Conservation (phyloP, 306 rosid genomes). For the Quercus robur region DNA sequence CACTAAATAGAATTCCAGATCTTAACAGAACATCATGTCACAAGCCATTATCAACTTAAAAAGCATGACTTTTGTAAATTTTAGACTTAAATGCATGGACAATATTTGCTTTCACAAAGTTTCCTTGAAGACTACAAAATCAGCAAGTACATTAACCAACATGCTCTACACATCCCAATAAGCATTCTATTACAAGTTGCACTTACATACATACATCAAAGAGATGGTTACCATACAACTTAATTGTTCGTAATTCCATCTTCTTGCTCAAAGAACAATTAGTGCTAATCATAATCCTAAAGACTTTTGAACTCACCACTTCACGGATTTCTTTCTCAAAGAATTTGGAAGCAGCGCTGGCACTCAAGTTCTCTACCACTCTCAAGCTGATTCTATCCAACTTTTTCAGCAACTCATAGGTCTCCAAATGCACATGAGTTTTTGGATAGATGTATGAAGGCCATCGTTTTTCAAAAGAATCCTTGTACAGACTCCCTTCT, state of each 20-base stretch:
- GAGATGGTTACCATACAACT: background rate
- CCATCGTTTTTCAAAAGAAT: constrained; percentile 66
- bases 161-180: background rate
- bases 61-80: too few relatives aligned
- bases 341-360: constrained; percentile 65
- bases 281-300: constrained; percentile 2
- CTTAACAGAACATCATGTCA: too few relatives aligned
- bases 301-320: constrained; percentile 50
- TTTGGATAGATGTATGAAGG: constrained; percentile 44
- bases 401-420: constrained; percentile 46
- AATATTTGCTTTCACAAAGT: too few relatives aligned
- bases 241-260: background rate
- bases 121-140: too few relatives aligned
- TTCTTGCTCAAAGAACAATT: constrained; percentile 3
- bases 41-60: too few relatives aligned
- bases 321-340: constrained; percentile 81
- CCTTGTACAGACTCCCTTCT: constrained; percentile 68
- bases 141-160: too few relatives aligned
- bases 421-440: constrained; percentile 50
- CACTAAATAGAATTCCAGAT: too few relatives aligned
- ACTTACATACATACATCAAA: background rate
- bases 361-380: constrained; percentile 64
- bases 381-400: constrained; percentile 52
- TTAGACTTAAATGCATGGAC: too few relatives aligned
- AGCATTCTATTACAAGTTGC: background rate